Evolutionary conservation across 2,329 filamentous ascomycete species (phyloP), one percentile per base, ranked within the genome.

Genomic region (Didymosphaeria variabile): DNA sequence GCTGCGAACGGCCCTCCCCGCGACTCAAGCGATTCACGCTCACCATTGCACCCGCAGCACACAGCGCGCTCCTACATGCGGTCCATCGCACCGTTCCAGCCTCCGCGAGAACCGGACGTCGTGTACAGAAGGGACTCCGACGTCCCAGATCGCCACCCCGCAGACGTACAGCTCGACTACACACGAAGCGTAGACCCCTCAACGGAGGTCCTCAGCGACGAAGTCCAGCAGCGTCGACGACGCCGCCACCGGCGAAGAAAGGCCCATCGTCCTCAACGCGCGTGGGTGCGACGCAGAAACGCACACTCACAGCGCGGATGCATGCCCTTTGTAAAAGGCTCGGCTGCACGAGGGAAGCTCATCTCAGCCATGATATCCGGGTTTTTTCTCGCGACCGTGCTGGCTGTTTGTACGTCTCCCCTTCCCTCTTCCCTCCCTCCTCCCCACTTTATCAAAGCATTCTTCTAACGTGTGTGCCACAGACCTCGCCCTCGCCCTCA

Each of bases 401-500:
- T 92, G 45, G 79, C 85, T 55, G 82, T 91, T 38, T 94, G 91
- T 93, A 85, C 80, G 89, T 84, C 34, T 1, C 34, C 34, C 31
- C 26, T 49, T 40, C 32, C 51, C 60, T 60, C 51, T 32, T 29
- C 53, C 52, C 55, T 44, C 42, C 3, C 31, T 15, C 47, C 19
- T 50, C 31, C 17, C n/a, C n/a, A n/a, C n/a, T n/a, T n/a, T n/a
- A 32, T 42, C 5, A 34, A 32, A 51, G 59, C 58, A 55, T 61
- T 50, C n/a, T 40, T 63, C 60, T 53, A 60, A 45, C 34, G 44
- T 55, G 9, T 29, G 21, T 56, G 36, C 5, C 15, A 38, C 36
- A 95, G 92, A 95, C 74, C 85, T 96, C 65, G 87, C 87, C 5
- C 85, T 97, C 47, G 86, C 88, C 21, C 82, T 93, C 47, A 89